Conservation (phyloP, 1,284 basidiomycete genomes). For the Puccinia polysora region DNA sequence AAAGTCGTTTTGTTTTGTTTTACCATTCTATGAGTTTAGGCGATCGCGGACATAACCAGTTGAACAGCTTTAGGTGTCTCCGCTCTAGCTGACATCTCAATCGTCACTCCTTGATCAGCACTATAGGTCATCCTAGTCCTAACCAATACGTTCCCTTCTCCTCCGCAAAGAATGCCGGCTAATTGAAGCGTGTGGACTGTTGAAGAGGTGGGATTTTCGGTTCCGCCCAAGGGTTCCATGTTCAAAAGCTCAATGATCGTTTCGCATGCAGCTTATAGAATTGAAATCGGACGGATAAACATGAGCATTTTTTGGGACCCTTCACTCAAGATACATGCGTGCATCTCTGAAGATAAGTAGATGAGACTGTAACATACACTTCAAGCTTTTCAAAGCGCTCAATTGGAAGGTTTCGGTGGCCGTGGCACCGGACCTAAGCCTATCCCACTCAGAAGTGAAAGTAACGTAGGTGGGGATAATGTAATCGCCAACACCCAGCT, state of each 20-base stretch:
- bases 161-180: conserved; percentile 69
- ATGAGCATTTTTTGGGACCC: conserved; percentile 43
- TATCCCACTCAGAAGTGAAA: conserved; percentile 92
- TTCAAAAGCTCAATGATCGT: conserved; percentile 88
- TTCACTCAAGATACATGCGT: too few species aligned
- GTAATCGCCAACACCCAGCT: conserved; percentile 90
- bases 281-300: conserved; percentile 44
- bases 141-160: conserved; percentile 82
- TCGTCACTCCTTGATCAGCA: conserved; percentile 82
- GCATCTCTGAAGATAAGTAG: conserved; percentile 37
- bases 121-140: conserved; percentile 94
- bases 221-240: conserved; percentile 92
- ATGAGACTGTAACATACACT: conserved; percentile 61
- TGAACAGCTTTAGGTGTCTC: conserved; percentile 79
- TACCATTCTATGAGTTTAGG: too few species aligned
- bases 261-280: conserved; percentile 71
- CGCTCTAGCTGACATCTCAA: conserved; percentile 88
- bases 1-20: too few species aligned
- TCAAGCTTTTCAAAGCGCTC: conserved; percentile 84
- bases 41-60: conserved; percentile 82
- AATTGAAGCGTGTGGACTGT: conserved; percentile 92
- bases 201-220: conserved; percentile 70
- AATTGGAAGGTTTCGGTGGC: conserved; percentile 92
- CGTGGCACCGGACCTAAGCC: conserved; percentile 67
- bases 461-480: conserved; percentile 86